A percentile compares a stretch with the other conserved stretches of the same genome.
These are phyloP conservation scores for Epichloe uncinata DNA, from an alignment of 2,329 filamentous ascomycete species.

Conservation along the genomic window DNA sequence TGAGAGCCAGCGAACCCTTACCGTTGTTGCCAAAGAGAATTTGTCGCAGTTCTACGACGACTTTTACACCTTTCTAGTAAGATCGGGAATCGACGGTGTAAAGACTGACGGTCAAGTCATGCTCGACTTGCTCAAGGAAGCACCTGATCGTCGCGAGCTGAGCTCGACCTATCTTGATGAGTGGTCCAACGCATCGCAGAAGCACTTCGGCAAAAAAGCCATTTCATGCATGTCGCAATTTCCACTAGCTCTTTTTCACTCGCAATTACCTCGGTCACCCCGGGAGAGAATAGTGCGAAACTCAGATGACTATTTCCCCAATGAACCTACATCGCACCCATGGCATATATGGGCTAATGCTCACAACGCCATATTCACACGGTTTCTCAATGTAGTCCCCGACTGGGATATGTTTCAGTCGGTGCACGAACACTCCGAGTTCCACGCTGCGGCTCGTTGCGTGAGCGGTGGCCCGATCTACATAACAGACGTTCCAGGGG, in stretches of 20 bases:
- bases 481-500: slow-evolving; percentile 78
- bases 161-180: slow-evolving; percentile 70
- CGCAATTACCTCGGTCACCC: slow-evolving; percentile 63
- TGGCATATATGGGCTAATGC: slow-evolving; percentile 97
- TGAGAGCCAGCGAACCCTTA: slow-evolving; percentile 35
- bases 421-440: slow-evolving; percentile 54
- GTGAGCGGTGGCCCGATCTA: slow-evolving; percentile 87
- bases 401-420: slow-evolving; percentile 69
- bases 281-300: slow-evolving; percentile 68
- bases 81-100: slow-evolving; percentile 67
- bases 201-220: slow-evolving; percentile 61
- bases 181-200: slow-evolving; percentile 66
- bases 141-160: slow-evolving; percentile 56
- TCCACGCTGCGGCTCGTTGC: slow-evolving; percentile 83
- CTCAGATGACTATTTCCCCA: slow-evolving; percentile 85
- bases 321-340: slow-evolving; percentile 64
- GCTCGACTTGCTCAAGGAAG: slow-evolving; percentile 59
- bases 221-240: slow-evolving; percentile 94
- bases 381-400: slow-evolving; percentile 74
- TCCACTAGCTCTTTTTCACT: slow-evolving; percentile 75
- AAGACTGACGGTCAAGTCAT: slow-evolving; percentile 93
- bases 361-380: slow-evolving; percentile 71
- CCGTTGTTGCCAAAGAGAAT: slow-evolving; percentile 61
- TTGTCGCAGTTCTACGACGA: slow-evolving; percentile 71
- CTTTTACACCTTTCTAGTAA: slow-evolving; percentile 72